A percentile compares a stretch with the other conserved stretches of the same genome.
Evolutionary conservation across 1,284 basidiomycete genomes (phyloP).

Genomic region (Ceratobasidium papillatum): DNA sequence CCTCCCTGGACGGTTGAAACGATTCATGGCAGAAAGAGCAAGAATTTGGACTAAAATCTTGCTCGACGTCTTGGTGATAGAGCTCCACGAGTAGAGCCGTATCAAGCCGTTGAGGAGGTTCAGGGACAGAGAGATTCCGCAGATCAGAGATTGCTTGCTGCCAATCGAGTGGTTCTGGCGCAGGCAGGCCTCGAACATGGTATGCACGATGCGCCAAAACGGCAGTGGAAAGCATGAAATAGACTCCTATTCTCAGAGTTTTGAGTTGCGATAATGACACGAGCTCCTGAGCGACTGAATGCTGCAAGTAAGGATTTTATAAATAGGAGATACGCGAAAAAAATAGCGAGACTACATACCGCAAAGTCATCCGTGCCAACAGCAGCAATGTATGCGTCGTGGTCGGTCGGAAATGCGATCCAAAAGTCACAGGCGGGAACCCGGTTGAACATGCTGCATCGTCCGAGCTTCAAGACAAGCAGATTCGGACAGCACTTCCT

Average conservation of each 20-base stretch:
- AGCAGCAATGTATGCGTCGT: conserved; percentile 33
- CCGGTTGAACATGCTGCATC: conserved; percentile 36
- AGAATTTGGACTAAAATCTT: conserved; percentile 4
- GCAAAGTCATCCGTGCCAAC: conserved; percentile 34
- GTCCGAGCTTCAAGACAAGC: conserved; percentile 6
- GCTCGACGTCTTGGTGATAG: conserved; percentile 18
- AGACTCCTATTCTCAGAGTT: conserved; percentile 20
- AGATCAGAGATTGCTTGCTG: conserved; percentile 22
- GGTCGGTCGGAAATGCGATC: conserved; percentile 23
- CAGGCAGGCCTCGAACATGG: not conserved
- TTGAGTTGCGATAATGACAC: not conserved
- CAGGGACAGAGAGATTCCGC: not conserved
- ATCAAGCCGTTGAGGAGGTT: not conserved
- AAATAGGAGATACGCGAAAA: not conserved
- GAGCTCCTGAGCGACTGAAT: conserved; percentile 30
- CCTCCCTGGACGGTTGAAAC: not conserved
- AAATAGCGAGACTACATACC: conserved; percentile 3
- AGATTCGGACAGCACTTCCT: conserved; percentile 3
- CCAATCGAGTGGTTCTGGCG: conserved; percentile 5
- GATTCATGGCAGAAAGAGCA: conserved; percentile 26
- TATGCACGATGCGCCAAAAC: conserved; percentile 27
- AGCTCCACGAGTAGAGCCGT: not conserved
- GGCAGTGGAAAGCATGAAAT: conserved; percentile 18
- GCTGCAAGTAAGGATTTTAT: not conserved
- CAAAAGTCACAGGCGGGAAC: conserved; percentile 19